Conservation (phyloP, 2,329 filamentous ascomycete genomes). For the Venturia nashicola region DNA sequence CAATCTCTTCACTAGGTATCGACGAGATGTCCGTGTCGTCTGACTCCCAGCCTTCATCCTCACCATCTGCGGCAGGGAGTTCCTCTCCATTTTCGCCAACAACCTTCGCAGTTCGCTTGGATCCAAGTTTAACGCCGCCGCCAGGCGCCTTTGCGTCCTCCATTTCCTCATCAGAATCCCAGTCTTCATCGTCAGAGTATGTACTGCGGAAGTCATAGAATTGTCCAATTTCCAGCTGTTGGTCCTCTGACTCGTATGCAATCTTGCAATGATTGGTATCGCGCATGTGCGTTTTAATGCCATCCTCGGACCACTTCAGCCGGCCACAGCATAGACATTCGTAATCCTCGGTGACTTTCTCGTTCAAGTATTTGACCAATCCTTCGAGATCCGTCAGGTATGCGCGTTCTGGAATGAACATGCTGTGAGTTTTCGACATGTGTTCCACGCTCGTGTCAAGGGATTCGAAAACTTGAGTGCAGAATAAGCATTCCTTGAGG, state of each 20-base stretch:
- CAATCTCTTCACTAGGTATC: constrained; percentile 73
- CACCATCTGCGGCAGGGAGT: constrained; percentile 42
- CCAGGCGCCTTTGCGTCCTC: constrained; percentile 30
- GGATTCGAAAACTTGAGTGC: constrained; percentile 66
- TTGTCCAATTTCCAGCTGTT: constrained; percentile 88
- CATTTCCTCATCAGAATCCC: constrained; percentile 38
- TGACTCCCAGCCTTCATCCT: constrained; percentile 85
- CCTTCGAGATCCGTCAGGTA: constrained; percentile 77
- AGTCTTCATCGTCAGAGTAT: constrained; percentile 65
- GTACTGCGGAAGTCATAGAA: constrained; percentile 96
- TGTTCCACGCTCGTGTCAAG: constrained; percentile 68
- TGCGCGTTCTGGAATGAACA: constrained; percentile 85
- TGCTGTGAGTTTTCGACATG: constrained; percentile 87
- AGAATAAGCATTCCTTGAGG: constrained; percentile 64
- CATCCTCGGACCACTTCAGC: constrained; percentile 62
- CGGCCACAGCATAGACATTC: constrained; percentile 87
- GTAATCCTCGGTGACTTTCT: constrained; percentile 66
- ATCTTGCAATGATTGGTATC: constrained; percentile 97
- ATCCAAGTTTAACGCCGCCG: constrained; percentile 58
- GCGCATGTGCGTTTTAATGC: constrained; percentile 91
- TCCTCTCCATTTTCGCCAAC: constrained; percentile 35
- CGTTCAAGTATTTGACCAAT: constrained; percentile 63
- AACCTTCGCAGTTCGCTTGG: constrained; percentile 41
- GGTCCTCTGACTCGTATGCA: constrained; percentile 74
- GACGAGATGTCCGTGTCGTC: constrained; percentile 77